phyloP scores from a whole-genome alignment of 495 filamentous ascomycete genomes.

The Chlorociboria aeruginascens region DNA sequence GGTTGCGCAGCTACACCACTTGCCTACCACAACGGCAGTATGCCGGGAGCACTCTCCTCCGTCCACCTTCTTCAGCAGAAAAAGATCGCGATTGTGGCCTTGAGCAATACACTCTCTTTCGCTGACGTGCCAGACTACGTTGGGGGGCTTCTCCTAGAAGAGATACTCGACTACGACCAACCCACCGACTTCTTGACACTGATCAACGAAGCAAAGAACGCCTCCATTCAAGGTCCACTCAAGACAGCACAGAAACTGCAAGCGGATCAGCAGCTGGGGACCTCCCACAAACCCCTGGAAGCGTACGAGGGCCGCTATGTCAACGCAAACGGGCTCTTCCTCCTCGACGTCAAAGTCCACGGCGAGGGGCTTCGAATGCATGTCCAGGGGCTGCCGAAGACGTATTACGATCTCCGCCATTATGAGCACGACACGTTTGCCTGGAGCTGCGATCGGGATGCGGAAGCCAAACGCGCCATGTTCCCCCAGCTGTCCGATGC shows the following conservation, averaged over 20 bases:
- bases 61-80: conserved; percentile 21
- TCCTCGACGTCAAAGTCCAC: background rate
- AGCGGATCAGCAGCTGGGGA: background rate
- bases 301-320: background rate
- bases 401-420: conserved; percentile 10
- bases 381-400: conserved; percentile 4
- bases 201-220: background rate
- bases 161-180: conserved; percentile 7
- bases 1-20: conserved; percentile 6
- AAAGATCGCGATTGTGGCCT: conserved; percentile 17
- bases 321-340: background rate
- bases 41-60: conserved; percentile 10
- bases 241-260: background rate
- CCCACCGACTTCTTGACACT: conserved; percentile 1
- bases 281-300: background rate
- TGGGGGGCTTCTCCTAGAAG: conserved; percentile 14
- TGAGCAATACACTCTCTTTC: conserved; percentile 18
- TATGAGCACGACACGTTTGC: conserved; percentile 13
- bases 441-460: too few species aligned
- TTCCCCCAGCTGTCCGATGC: too few species aligned
- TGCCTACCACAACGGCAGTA: conserved; percentile 20
- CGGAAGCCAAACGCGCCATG: too few species aligned
- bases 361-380: background rate
- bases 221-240: background rate
- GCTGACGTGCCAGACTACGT: conserved; percentile 23